Base-by-base conservation (phyloP, 257 asterid species). In the Thymus quinquecostatus region DNA sequence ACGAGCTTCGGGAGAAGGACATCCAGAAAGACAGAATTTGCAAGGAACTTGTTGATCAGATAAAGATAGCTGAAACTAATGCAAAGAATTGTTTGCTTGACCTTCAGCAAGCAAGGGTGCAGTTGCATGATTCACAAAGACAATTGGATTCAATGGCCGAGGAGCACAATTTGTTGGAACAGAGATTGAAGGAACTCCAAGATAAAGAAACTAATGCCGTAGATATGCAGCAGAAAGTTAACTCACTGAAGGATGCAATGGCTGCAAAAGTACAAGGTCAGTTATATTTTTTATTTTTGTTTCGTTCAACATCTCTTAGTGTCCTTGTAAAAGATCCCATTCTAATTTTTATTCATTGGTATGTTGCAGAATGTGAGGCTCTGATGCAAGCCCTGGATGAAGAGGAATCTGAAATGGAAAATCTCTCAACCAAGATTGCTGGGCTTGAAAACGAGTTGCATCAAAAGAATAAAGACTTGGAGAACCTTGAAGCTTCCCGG, bases 301-400 rank as follows among this genome's bases (percentile, higher is more conserved):
- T 38, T 74, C 40, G 55, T 45, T 45, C 59, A 12, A 11, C 54
- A 76, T 50, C 66, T 59, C 40, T 30, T 30, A 45, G 57, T 74
- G 60, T 33, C 75, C 57, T 76, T 56, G 55, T 69, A 60, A 60
- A 75, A 49, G 33, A 60, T 33, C 36, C 36, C 33, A 40, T 69
- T 69, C 60, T 53, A 55, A 71, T 73, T 44, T 60, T 51, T 14
- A 13, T 69, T 58, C 29, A 53, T 60, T 78, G 14, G 74, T 68
- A 60, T 71, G 51, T 80, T 81, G 81, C 88, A 95, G 99, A 95
- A 86, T 80, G 75, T 54, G 99, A 92, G 84, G 87, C 88, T 13
- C 78, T 95, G 81, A 82, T 87, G 88, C 97, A 88, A 81, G 99
- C 99, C 60, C 96, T 95, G 68, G 98, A 95, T 54, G 97, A 88